Conservation (phyloP, 1,139 yeast genomes). For the Hansenula anomala region DNA sequence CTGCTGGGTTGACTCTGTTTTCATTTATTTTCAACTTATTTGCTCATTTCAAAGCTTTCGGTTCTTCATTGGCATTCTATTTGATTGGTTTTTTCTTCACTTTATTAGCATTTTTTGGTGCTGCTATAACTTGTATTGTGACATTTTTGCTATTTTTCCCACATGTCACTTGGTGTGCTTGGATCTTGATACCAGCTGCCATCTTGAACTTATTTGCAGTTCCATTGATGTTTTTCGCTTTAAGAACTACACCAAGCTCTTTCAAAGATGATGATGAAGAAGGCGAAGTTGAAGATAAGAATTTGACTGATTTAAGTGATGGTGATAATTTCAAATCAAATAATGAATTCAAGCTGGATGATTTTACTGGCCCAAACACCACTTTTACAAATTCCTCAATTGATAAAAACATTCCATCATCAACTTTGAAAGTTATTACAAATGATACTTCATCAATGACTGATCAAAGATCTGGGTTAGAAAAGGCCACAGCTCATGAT, state of each 20-base stretch:
- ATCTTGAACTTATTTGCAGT: slow-evolving; percentile 47
- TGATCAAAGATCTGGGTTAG: slow-evolving; percentile 9
- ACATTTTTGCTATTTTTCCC: slow-evolving; percentile 58
- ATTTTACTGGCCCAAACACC: slow-evolving; percentile 5
- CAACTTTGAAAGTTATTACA: slow-evolving; percentile 13
- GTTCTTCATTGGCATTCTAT: slow-evolving; percentile 24
- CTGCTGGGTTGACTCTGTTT: slow-evolving; percentile 55
- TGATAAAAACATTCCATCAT: slow-evolving; percentile 10
- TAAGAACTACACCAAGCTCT: slow-evolving; percentile 23
- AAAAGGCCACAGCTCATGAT: slow-evolving; percentile 19
- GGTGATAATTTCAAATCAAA: slow-evolving; percentile 20
- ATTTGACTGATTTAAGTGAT: slow-evolving; percentile 31
- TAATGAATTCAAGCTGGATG: slow-evolving; percentile 10
- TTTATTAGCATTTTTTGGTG: slow-evolving; percentile 43
- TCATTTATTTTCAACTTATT: slow-evolving; percentile 48
- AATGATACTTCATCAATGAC: slow-evolving; percentile 16
- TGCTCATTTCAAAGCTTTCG: slow-evolving; percentile 39
- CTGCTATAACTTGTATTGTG: slow-evolving; percentile 50
- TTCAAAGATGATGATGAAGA: slow-evolving; percentile 26
- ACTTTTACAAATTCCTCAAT: slow-evolving; percentile 4
- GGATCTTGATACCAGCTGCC: slow-evolving; percentile 66
- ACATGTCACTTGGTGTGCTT: slow-evolving; percentile 59
- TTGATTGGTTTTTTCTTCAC: slow-evolving; percentile 30
- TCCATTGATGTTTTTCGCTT: slow-evolving; percentile 31
- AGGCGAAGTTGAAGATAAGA: slow-evolving; percentile 21